phyloP scores from a whole-genome alignment of 371 early-diverging fungal species.

The Syncephalastrum racemosum region DNA sequence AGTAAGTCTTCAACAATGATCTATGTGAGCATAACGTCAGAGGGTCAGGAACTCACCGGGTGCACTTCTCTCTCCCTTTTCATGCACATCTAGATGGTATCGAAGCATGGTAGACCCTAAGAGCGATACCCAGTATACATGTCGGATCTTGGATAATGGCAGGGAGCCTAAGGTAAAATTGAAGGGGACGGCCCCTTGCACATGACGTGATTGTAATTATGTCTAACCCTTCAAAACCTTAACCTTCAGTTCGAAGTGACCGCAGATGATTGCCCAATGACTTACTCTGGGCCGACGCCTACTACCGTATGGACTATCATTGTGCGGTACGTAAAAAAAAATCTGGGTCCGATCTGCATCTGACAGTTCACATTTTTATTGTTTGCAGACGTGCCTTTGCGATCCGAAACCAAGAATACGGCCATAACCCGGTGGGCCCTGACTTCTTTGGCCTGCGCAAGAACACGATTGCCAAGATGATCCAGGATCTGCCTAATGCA shows the following conservation, averaged over 20 bases:
- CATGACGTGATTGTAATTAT: no score
- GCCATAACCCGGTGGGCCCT: constrained; percentile 86
- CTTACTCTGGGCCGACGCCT: constrained; percentile 52
- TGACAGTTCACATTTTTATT: background rate
- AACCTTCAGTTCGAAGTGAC: constrained; percentile 42
- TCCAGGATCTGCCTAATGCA: constrained; percentile 86
- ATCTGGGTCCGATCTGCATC: background rate
- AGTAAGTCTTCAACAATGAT: no score
- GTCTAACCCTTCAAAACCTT: no score
- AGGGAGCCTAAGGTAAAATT: constrained; percentile 62
- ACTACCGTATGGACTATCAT: constrained; percentile 56
- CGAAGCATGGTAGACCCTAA: constrained; percentile 78
- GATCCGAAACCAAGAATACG: constrained; percentile 78
- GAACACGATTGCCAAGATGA: constrained; percentile 86
- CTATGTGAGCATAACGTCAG: background rate
- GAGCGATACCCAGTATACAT: constrained; percentile 72
- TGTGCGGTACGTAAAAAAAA: constrained; percentile 24
- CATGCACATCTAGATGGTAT: constrained; percentile 49
- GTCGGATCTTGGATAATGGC: constrained; percentile 81
- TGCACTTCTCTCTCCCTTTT: constrained; percentile 2
- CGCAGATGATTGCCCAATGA: constrained; percentile 50
- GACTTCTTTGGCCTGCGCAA: constrained; percentile 92
- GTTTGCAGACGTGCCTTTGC: constrained; percentile 46
- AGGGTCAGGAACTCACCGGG: background rate
- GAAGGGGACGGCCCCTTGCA: no score